Evolutionary conservation across 2,329 filamentous ascomycete genomes (phyloP), one percentile per base, ranked within the genome.

Genomic region (Dactylellina leptospora): DNA sequence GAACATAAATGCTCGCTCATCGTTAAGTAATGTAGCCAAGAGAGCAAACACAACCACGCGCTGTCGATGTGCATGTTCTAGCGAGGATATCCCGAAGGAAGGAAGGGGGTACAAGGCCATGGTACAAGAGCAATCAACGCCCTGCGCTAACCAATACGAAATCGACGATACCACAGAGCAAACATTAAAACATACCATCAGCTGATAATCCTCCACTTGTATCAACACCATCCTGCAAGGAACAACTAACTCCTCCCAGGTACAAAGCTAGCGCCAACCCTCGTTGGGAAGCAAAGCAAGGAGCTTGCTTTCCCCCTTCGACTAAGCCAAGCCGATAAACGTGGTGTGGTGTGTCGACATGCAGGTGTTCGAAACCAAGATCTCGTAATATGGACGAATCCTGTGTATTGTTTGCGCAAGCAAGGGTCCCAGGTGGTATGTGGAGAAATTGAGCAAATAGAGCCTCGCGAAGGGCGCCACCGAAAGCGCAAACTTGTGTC

Each of bases 331-430:
- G 38, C 38, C 38, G 38, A 42, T 8, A 9, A 4, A 8, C 38
- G 38, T 8, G 38, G 9, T 8, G 38, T 9, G n/a, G n/a, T n/a
- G n/a, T n/a, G n/a, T n/a, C n/a, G n/a, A n/a, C n/a, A n/a, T n/a
- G n/a, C 38, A 8, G n/a, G 8, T 4, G 6, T 8, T 42, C 4
- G 8, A 16, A 42, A 25, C 20, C 23, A 13, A 23, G 9, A 8
- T 11, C 38, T n/a, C 27, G 48, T 33, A 33, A 51, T 51, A 51
- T 16, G 36, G 13, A 51, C 11, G 5, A 16, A 20, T 53, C 48
- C 28, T 53, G 51, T 63, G 66, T n/a, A n/a, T 50, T 71, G 66
- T 71, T 71, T 71, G 66, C 58, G 27, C 51, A 40, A 53, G 42
- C 56, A 58, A 44, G 66, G 66, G 47, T 58, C 20, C 44, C 36